Evolutionary conservation across 805 yeast species (phyloP).

Genomic region (Kregervanrija delftensis): DNA sequence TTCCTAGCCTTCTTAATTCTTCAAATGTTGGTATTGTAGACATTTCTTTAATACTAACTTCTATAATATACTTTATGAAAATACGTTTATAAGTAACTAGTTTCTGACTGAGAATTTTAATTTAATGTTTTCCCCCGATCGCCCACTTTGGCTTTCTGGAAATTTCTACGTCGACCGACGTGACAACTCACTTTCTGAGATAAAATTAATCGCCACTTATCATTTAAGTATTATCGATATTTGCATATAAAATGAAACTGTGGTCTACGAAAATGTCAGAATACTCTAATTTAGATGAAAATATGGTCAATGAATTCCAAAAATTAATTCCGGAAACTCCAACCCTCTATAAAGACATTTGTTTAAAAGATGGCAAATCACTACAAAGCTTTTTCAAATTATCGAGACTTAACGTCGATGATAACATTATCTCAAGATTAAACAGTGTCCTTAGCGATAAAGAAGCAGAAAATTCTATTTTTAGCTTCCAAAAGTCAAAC

Average conservation of each 20-base stretch:
- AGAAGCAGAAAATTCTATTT: slow-evolving; percentile 17
- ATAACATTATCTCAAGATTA: slow-evolving; percentile 36
- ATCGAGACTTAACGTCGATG: slow-evolving; percentile 37
- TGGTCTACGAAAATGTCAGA: neutral
- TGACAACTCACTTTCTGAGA: too few relatives aligned
- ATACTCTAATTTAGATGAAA: slow-evolving; percentile 3
- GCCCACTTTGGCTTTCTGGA: too few relatives aligned
- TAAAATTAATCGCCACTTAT: too few relatives aligned
- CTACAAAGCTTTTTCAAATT: slow-evolving; percentile 30
- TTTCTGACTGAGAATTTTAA: too few relatives aligned
- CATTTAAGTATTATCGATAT: too few relatives aligned
- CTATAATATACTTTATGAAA: too few relatives aligned
- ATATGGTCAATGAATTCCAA: slow-evolving; percentile 15
- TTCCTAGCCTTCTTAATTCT: slow-evolving; percentile 22
- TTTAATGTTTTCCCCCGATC: too few relatives aligned
- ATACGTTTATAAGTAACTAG: too few relatives aligned
- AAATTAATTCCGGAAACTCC: slow-evolving; percentile 24
- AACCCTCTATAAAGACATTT: slow-evolving; percentile 19
- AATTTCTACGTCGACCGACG: too few relatives aligned
- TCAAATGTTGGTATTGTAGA: neutral
- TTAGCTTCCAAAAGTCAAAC: slow-evolving; percentile 11
- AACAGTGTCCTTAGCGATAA: slow-evolving; percentile 32
- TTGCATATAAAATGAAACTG: too few relatives aligned
- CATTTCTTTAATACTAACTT: too few relatives aligned
- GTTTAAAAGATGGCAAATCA: slow-evolving; percentile 28